Conservation (phyloP, 345 rosid species). For the Populus simonii region DNA sequence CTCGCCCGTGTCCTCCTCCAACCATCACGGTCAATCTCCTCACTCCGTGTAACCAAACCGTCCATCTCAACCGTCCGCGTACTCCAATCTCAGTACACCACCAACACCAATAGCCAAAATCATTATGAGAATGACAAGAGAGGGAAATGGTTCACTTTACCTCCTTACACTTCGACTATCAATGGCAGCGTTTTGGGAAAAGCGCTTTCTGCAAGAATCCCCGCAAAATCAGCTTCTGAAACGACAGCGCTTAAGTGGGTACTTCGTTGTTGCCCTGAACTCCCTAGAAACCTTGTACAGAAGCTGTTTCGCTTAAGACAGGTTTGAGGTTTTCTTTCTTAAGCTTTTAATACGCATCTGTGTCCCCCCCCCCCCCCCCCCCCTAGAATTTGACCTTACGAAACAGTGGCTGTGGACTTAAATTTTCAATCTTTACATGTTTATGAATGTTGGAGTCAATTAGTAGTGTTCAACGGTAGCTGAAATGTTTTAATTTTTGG, state of each 20-base stretch:
- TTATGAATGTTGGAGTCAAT: no score
- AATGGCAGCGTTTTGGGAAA: constrained; percentile 48
- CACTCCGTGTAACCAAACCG: background rate
- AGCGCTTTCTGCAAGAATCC: constrained; percentile 25
- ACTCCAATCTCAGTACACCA: constrained; percentile 24
- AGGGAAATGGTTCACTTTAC: constrained; percentile 68
- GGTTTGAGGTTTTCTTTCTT: constrained; percentile 32
- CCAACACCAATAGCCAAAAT: background rate
- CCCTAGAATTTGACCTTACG: no score
- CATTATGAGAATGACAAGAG: constrained; percentile 4
- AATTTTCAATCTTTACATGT: background rate
- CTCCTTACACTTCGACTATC: constrained; percentile 52
- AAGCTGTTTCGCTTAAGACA: constrained; percentile 87
- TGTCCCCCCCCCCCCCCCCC: no score
- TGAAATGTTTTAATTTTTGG: background rate
- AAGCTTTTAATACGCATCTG: no score
- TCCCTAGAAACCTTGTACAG: constrained; percentile 80
- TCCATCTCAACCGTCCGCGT: constrained; percentile 2
- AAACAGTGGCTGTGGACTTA: background rate
- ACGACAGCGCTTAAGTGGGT: constrained; percentile 85
- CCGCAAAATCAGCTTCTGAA: constrained; percentile 22
- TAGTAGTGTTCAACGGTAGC: no score
- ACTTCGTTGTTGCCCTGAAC: constrained; percentile 70
- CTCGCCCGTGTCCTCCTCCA: constrained; percentile 39
- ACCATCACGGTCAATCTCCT: constrained; percentile 6